These are phyloP conservation scores for Pseudonitzschia pungens DNA, from an alignment of 108 stramenopile species.

Conservation along the genomic window DNA sequence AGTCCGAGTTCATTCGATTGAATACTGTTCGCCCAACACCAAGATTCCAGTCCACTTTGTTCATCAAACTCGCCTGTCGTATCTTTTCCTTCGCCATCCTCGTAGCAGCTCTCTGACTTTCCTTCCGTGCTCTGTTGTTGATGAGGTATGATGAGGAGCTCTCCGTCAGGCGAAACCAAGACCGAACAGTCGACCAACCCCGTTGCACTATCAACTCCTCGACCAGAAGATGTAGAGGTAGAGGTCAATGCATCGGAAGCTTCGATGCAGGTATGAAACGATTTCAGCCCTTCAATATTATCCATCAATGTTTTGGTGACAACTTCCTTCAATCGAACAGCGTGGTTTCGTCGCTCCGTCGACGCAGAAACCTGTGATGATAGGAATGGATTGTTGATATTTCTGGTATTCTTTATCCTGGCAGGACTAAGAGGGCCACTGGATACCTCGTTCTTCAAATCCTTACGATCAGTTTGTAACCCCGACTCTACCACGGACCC, in stretches of 20 bases:
- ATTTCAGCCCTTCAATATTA: slow-evolving; percentile 35
- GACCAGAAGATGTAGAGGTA: slow-evolving; percentile 23
- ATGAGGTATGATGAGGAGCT: slow-evolving; percentile 45
- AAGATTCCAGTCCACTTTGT: neutral
- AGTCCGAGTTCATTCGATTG: slow-evolving; percentile 33
- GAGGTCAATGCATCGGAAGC: slow-evolving; percentile 60
- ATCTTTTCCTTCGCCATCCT: neutral
- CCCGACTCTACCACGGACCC: neutral
- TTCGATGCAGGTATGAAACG: slow-evolving; percentile 63
- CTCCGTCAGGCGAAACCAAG: slow-evolving; percentile 70
- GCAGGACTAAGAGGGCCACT: neutral
- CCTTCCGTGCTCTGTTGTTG: neutral
- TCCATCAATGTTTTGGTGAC: slow-evolving; percentile 3
- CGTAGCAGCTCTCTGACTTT: neutral
- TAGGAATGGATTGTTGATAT: neutral
- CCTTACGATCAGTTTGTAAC: neutral
- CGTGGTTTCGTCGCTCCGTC: neutral
- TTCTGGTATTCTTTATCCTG: neutral
- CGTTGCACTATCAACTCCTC: slow-evolving; percentile 17
- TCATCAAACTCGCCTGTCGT: neutral
- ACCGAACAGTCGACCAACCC: slow-evolving; percentile 60
- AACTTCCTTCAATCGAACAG: slow-evolving; percentile 9
- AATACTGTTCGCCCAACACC: neutral
- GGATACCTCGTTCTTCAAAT: neutral
- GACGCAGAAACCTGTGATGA: neutral